Percentiles rank a stretch among this genome's conserved stretches.
Evolutionary conservation across 768 basidiomycete species (phyloP).

Genomic region (Pleurotus sapidus): DNA sequence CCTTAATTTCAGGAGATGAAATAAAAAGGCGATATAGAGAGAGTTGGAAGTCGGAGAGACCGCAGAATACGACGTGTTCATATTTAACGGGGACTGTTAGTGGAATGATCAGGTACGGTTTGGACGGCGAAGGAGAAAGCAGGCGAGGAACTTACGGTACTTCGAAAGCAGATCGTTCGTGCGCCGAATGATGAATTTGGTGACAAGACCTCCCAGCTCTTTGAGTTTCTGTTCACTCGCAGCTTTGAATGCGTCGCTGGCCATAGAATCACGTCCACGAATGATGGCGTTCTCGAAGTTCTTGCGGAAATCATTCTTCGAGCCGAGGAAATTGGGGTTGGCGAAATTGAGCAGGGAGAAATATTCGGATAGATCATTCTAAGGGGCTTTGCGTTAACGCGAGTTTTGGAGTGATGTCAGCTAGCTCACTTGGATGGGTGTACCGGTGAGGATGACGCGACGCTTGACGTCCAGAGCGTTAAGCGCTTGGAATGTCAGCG

Average conservation of each 20-base stretch:
- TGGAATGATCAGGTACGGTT: slow-evolving; percentile 4
- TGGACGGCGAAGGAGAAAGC: background rate
- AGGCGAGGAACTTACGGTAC: slow-evolving; percentile 61
- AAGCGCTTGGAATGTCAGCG: slow-evolving; percentile 82
- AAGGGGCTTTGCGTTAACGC: background rate
- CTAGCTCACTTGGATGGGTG: slow-evolving; percentile 74
- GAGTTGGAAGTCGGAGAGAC: slow-evolving; percentile 78
- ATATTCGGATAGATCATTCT: slow-evolving; percentile 95
- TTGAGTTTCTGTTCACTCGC: slow-evolving; percentile 87
- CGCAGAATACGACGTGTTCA: slow-evolving; percentile 96
- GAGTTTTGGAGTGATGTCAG: slow-evolving; percentile 5
- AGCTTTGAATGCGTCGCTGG: slow-evolving; percentile 75
- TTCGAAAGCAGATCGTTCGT: slow-evolving; percentile 95
- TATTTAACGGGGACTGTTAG: slow-evolving; percentile 93
- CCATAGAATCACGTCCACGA: slow-evolving; percentile 85
- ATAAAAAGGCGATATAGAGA: slow-evolving; percentile 88
- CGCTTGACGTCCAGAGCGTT: slow-evolving; percentile 82
- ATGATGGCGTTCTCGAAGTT: slow-evolving; percentile 93
- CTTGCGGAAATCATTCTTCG: slow-evolving; percentile 89
- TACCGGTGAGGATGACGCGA: slow-evolving; percentile 91
- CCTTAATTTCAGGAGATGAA: slow-evolving; percentile 89
- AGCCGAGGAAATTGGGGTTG: slow-evolving; percentile 86
- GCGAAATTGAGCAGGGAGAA: slow-evolving; percentile 93
- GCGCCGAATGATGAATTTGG: slow-evolving; percentile 91
- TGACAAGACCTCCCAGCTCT: slow-evolving; percentile 83